phyloP scores from a whole-genome alignment of 331 rosid species.

The Arachis monticola region DNA sequence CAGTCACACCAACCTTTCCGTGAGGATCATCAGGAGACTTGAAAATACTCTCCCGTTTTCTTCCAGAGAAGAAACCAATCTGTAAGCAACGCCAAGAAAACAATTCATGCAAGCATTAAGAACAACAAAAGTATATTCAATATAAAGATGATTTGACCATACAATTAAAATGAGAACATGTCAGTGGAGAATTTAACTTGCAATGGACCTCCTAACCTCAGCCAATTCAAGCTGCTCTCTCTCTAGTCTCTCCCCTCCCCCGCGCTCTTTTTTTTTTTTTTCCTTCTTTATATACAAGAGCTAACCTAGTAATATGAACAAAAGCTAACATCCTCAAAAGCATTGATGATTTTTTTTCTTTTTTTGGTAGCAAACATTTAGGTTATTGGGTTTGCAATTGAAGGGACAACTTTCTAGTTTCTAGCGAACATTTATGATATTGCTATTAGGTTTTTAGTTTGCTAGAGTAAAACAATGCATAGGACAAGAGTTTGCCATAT shows the following conservation, averaged over 20 bases:
- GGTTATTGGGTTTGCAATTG: not conserved
- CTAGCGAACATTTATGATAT: not conserved
- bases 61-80: slow-evolving; percentile 93
- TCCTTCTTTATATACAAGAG: no score
- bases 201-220: no score
- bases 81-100: slow-evolving; percentile 37
- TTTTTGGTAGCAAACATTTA: not conserved
- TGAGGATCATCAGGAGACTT: slow-evolving; percentile 94
- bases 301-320: no score
- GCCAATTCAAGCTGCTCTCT: no score
- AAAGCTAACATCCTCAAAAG: no score
- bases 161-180: not conserved
- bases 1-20: slow-evolving; percentile 98
- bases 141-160: not conserved
- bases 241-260: no score
- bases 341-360: not conserved
- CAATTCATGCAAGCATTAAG: not conserved
- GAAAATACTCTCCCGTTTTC: slow-evolving; percentile 94
- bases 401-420: not conserved
- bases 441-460: not conserved
- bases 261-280: no score
- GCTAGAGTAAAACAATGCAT: not conserved
- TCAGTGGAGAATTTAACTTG: not conserved
- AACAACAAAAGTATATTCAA: not conserved
- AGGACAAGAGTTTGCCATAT: not conserved